Conservation (phyloP, 139 green algal species). For the Chlamydomonas schloesseri region DNA sequence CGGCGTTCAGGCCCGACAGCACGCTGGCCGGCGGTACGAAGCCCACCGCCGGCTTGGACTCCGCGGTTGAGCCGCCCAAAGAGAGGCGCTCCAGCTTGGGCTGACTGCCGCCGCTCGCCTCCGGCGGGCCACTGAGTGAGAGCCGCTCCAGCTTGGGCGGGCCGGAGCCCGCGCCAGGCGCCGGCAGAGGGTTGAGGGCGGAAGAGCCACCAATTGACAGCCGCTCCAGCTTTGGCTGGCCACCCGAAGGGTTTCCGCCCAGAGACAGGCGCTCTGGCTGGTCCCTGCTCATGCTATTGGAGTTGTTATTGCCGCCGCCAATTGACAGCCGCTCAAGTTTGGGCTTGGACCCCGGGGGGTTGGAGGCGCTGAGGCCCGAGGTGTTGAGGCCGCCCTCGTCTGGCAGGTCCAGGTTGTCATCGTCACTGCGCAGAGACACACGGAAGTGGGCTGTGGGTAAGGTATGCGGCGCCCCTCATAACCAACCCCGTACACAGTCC, state of each 20-base stretch:
- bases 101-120: not conserved
- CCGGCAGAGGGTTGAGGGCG: not conserved
- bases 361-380: no score
- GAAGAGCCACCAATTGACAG: not conserved
- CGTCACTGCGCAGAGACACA: no score
- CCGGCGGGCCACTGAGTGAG: not conserved
- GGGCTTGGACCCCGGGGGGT: no score
- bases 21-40: constrained; percentile 5
- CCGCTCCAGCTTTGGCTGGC: not conserved
- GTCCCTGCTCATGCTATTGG: no score
- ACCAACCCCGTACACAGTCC: no score
- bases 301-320: no score
- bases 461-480: no score
- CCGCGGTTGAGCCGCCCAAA: not conserved
- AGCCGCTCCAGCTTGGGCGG: not conserved
- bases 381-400: not conserved
- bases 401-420: constrained; percentile 22
- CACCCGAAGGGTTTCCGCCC: no score
- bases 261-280: no score
- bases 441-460: no score
- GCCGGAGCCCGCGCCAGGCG: no score
- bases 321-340: no score
- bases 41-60: not conserved
- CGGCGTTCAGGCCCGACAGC: not conserved
- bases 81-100: not conserved